Evolutionary conservation across 1,284 basidiomycete genomes (phyloP).

Genomic region (Ceratobasidium sp.): DNA sequence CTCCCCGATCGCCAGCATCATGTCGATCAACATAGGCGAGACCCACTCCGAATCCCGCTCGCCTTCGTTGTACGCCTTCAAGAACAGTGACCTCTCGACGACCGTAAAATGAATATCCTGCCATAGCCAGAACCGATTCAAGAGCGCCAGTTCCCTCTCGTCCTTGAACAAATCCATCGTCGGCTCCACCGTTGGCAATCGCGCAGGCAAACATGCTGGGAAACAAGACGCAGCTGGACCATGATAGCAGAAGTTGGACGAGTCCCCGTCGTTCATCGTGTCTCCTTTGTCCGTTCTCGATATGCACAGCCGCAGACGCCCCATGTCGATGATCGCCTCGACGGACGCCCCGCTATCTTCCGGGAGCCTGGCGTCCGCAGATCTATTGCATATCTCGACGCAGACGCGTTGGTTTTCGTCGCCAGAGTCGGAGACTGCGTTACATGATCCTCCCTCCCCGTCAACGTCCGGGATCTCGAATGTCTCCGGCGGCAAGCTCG

Average conservation of each 20-base stretch:
- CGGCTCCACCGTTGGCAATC: not conserved
- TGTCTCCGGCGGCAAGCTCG: not conserved
- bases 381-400: not conserved
- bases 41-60: conserved; percentile 42
- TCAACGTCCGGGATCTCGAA: not conserved
- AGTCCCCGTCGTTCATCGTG: conserved; percentile 20
- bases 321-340: conserved; percentile 30
- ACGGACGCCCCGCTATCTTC: conserved; percentile 35
- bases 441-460: no score
- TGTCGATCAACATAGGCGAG: conserved; percentile 37
- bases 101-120: conserved; percentile 32
- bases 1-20: conserved; percentile 38
- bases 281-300: not conserved
- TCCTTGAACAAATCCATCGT: conserved; percentile 15
- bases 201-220: not conserved
- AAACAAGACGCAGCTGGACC: conserved; percentile 14
- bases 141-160: conserved; percentile 2
- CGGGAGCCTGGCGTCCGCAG: conserved; percentile 2
- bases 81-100: conserved; percentile 11
- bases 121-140: conserved; percentile 31
- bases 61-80: conserved; percentile 22
- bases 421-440: not conserved
- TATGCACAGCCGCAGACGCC: conserved; percentile 14
- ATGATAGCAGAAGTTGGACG: conserved; percentile 26
- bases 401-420: not conserved